Conservation (phyloP, 2,329 filamentous ascomycete genomes). For the Rasamsonia emersonii region DNA sequence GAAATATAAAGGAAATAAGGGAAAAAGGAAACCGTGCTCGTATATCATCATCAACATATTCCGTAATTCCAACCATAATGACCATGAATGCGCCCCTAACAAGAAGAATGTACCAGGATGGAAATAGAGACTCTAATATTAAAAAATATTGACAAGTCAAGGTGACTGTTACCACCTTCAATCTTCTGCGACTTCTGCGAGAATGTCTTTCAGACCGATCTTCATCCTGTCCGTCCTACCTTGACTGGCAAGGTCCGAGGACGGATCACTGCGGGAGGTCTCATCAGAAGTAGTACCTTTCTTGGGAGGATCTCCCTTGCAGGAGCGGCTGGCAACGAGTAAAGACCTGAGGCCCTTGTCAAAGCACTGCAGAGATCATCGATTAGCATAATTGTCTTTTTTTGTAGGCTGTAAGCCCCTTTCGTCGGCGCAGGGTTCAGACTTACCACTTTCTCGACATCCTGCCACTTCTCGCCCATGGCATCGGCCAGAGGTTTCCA, state of each 20-base stretch:
- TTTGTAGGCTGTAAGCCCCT: not conserved
- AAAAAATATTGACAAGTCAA: too few relatives aligned
- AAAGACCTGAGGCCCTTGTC: slow-evolving; percentile 13
- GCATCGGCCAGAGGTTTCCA: slow-evolving; percentile 65
- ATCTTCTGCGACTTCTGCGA: not conserved
- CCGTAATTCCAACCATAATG: too few relatives aligned
- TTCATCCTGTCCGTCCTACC: too few relatives aligned
- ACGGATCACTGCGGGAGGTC: too few relatives aligned
- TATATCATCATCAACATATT: too few relatives aligned
- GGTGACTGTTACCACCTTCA: too few relatives aligned
- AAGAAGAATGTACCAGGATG: too few relatives aligned
- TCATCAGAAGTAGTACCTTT: slow-evolving; percentile 8
- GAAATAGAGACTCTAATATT: too few relatives aligned
- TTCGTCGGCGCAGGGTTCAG: not conserved
- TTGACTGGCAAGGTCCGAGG: too few relatives aligned
- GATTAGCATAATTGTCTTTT: not conserved
- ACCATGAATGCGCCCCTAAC: too few relatives aligned
- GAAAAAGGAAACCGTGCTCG: slow-evolving; percentile 7
- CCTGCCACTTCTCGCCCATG: slow-evolving; percentile 48
- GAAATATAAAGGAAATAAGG: slow-evolving; percentile 6
- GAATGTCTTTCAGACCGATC: slow-evolving; percentile 8
- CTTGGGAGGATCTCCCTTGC: slow-evolving; percentile 11
- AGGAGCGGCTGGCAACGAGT: slow-evolving; percentile 4
- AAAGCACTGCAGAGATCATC: slow-evolving; percentile 13
- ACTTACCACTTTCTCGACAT: slow-evolving; percentile 77